phyloP scores from a whole-genome alignment of 139 green algal species.

The Tetradesmus obliquus region DNA sequence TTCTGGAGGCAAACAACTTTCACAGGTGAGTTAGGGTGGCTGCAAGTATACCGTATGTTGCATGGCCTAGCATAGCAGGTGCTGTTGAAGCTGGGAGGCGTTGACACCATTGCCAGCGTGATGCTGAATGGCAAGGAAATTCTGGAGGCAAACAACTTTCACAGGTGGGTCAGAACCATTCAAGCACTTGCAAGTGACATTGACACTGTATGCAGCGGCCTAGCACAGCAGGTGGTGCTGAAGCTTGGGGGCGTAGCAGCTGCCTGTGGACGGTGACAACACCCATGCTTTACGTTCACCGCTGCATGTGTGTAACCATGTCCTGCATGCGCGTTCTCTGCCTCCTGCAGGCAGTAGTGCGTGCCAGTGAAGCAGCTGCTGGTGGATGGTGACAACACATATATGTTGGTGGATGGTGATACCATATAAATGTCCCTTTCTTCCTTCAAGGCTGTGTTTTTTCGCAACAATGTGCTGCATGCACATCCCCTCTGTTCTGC shows the following conservation, averaged over 20 bases:
- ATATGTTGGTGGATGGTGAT: too few relatives aligned
- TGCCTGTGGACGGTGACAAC: not conserved
- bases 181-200: too few relatives aligned
- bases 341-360: not conserved
- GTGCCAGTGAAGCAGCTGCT: not conserved
- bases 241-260: not conserved
- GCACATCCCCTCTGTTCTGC: not conserved
- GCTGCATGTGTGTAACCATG: too few relatives aligned
- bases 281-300: too few relatives aligned
- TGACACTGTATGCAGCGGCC: not conserved
- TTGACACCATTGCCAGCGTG: slow-evolving; percentile 64
- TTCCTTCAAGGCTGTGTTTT: too few relatives aligned
- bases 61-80: not conserved
- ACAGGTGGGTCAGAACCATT: not conserved
- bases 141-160: not conserved
- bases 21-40: slow-evolving; percentile 50
- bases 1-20: slow-evolving; percentile 56
- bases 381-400: too few relatives aligned
- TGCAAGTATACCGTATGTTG: too few relatives aligned
- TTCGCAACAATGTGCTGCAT: too few relatives aligned
- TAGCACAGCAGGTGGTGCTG: not conserved
- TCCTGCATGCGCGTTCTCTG: not conserved
- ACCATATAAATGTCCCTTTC: too few relatives aligned
- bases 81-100: slow-evolving; percentile 54
- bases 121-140: slow-evolving; percentile 56